A percentile compares a stretch with the other conserved stretches of the same genome.
Evolutionary conservation across 1,139 yeast species (phyloP).

Genomic region (Pichia sp.): DNA sequence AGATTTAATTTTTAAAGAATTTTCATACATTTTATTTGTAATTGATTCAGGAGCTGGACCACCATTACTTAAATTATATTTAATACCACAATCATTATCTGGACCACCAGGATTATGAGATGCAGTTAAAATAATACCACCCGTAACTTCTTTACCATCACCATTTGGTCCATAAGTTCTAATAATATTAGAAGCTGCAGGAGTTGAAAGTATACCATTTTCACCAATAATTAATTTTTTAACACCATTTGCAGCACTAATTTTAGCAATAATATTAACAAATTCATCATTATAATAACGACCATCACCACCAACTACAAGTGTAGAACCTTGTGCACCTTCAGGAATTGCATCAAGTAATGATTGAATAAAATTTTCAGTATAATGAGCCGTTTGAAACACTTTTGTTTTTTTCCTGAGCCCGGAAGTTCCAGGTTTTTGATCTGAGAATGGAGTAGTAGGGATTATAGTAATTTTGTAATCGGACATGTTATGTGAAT

Average conservation of each 20-base stretch:
- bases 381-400: constrained; percentile 74
- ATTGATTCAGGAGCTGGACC: constrained; percentile 99
- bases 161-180: constrained; percentile 42
- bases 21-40: constrained; percentile 78
- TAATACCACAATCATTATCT: constrained; percentile 85
- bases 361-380: constrained; percentile 92
- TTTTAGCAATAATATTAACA: constrained; percentile 72
- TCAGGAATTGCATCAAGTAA: constrained; percentile 85
- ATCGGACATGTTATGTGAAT: constrained; percentile 2
- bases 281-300: constrained; percentile 83
- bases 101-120: constrained; percentile 99
- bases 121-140: constrained; percentile 95
- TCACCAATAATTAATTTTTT: constrained; percentile 80
- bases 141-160: constrained; percentile 53
- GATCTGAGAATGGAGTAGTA: constrained; percentile 83
- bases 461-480: constrained; percentile 27
- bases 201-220: constrained; percentile 84
- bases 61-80: constrained; percentile 90
- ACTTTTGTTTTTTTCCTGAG: constrained; percentile 85
- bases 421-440: constrained; percentile 98
- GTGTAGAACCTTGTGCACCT: constrained; percentile 64
- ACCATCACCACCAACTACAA: constrained; percentile 97
- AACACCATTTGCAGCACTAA: constrained; percentile 91
- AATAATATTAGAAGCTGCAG: constrained; percentile 91
- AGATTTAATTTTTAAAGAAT: constrained; percentile 49